Evolutionary conservation across 2,329 filamentous ascomycete genomes (phyloP).

Genomic region (Ceratocystis papillata): DNA sequence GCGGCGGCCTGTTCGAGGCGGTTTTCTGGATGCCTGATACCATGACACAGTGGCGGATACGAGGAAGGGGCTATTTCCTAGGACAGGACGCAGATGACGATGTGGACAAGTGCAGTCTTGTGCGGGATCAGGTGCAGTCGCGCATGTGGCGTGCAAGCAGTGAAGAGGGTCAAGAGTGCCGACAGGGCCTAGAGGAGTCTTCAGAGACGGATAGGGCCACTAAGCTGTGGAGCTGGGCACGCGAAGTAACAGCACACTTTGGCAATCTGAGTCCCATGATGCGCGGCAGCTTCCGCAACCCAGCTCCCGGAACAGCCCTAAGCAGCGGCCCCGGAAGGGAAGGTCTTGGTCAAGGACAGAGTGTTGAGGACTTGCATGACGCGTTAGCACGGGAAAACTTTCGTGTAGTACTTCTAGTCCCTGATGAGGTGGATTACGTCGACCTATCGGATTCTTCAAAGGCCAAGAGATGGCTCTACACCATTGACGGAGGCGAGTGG

Average conservation of each 20-base stretch:
- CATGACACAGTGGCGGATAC: constrained; percentile 74
- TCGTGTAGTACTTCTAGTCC: constrained; percentile 69
- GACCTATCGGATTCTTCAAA: constrained; percentile 59
- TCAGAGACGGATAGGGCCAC: constrained; percentile 26
- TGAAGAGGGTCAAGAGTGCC: constrained; percentile 19
- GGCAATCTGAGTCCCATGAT: constrained; percentile 75
- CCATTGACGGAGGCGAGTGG: constrained; percentile 35
- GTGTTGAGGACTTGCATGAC: constrained; percentile 62
- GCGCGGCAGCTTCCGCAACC: constrained; percentile 64
- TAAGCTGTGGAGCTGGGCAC: constrained; percentile 59
- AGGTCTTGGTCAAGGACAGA: constrained; percentile 44
- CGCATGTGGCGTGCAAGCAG: background rate
- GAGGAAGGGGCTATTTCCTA: constrained; percentile 65
- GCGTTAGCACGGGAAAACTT: constrained; percentile 62
- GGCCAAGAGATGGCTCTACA: constrained; percentile 56
- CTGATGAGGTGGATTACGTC: constrained; percentile 63
- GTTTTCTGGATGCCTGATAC: constrained; percentile 67
- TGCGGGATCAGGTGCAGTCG: background rate
- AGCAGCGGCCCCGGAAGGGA: constrained; percentile 32
- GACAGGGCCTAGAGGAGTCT: constrained; percentile 28
- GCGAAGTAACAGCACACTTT: constrained; percentile 77
- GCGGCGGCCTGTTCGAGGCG: constrained; percentile 65
- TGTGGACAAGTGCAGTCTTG: background rate
- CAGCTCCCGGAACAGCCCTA: constrained; percentile 55
- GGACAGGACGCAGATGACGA: constrained; percentile 51